Evolutionary conservation across 257 asterid species (phyloP).

Genomic region (Solanum neorickii): DNA sequence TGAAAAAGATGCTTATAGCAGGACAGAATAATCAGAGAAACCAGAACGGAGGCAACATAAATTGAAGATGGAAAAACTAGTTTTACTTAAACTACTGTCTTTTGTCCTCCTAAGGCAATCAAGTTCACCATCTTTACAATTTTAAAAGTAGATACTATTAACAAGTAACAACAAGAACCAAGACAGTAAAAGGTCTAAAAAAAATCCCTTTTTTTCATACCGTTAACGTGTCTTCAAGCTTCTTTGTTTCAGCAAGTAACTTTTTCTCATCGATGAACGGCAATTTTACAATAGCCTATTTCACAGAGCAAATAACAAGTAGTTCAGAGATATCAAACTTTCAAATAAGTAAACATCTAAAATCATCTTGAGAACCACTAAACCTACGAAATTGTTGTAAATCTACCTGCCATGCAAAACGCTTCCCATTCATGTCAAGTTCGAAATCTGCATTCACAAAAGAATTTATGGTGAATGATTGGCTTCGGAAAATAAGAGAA

Average conservation of each 20-base stretch:
- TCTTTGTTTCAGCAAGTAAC: conserved; percentile 75
- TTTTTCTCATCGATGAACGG: conserved; percentile 94
- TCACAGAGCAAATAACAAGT: conserved; percentile 3
- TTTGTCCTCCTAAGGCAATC: background rate
- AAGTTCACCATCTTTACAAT: background rate
- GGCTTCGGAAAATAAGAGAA: conserved; percentile 4
- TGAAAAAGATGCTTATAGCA: background rate
- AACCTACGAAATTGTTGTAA: background rate
- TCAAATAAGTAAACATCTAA: background rate
- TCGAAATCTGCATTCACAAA: conserved; percentile 54
- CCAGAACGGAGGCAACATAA: background rate
- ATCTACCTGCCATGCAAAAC: conserved; percentile 94
- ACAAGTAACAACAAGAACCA: background rate
- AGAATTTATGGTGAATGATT: background rate
- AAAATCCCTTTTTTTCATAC: conserved; percentile 24
- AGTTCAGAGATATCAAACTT: background rate
- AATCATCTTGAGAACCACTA: background rate
- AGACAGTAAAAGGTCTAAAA: background rate
- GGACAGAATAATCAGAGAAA: background rate
- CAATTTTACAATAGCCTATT: conserved; percentile 79
- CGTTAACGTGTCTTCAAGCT: conserved; percentile 80
- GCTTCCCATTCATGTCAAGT: conserved; percentile 95
- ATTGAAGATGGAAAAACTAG: background rate
- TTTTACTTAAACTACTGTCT: background rate
- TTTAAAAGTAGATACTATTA: background rate